phyloP scores from a whole-genome alignment of 106 monocot genomes.

The Acorus calamus region DNA sequence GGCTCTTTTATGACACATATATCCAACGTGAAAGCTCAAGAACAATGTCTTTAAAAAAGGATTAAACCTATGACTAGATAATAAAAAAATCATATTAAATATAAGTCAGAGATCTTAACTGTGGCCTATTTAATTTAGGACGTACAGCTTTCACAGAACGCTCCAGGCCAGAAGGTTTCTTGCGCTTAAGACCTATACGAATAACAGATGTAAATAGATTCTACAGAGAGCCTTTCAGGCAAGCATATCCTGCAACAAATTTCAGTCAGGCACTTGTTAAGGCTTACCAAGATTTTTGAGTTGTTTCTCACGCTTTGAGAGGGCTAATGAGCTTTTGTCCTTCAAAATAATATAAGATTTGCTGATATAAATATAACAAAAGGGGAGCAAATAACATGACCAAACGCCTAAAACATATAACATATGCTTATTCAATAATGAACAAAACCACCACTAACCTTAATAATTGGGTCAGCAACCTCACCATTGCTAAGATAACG shows the following conservation, averaged over 20 bases:
- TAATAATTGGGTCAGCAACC: slow-evolving; percentile 74
- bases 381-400: slow-evolving; percentile 1
- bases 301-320: slow-evolving; percentile 53
- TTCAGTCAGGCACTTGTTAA: too few relatives aligned
- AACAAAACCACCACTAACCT: slow-evolving; percentile 27
- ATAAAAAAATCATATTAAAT: background rate
- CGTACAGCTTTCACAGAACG: slow-evolving; percentile 43
- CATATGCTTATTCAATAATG: background rate
- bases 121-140: slow-evolving; percentile 32
- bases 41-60: too few relatives aligned
- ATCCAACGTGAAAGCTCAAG: too few relatives aligned
- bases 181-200: slow-evolving; percentile 61
- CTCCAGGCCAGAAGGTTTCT: slow-evolving; percentile 46
- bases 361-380: too few relatives aligned
- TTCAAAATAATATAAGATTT: slow-evolving; percentile 1
- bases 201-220: background rate
- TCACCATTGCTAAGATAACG: slow-evolving; percentile 68
- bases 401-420: background rate
- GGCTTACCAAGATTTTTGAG: slow-evolving; percentile 43
- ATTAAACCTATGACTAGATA: background rate
- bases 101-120: slow-evolving; percentile 38
- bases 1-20: too few relatives aligned
- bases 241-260: too few relatives aligned
- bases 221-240: too few relatives aligned
- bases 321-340: slow-evolving; percentile 43